phyloP scores from a whole-genome alignment of 2,329 filamentous ascomycete genomes.

The Talaromyces atroroseus region DNA sequence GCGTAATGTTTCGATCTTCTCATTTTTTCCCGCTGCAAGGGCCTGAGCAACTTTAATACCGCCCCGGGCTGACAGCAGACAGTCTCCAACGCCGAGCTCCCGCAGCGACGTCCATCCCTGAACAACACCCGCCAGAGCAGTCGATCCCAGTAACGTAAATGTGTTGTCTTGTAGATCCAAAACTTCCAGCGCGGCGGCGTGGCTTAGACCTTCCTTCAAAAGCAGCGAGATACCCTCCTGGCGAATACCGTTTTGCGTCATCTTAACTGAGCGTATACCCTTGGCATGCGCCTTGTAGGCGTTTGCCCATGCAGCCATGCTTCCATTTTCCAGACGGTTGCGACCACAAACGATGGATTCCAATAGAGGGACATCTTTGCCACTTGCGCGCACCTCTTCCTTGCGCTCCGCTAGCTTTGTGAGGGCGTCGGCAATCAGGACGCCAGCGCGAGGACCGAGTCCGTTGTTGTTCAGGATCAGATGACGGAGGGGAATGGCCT shows the following conservation, averaged over 20 bases:
- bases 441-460: constrained; percentile 84
- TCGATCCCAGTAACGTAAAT: constrained; percentile 76
- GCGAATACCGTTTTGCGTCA: constrained; percentile 97
- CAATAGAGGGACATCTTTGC: constrained; percentile 69
- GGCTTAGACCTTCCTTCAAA: constrained; percentile 69
- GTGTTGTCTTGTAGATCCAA: constrained; percentile 97
- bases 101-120: constrained; percentile 67
- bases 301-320: constrained; percentile 91
- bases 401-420: constrained; percentile 79
- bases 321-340: constrained; percentile 91
- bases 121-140: constrained; percentile 69
- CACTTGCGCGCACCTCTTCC: constrained; percentile 59
- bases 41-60: constrained; percentile 67
- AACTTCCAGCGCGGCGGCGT: constrained; percentile 63
- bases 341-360: constrained; percentile 97
- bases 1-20: constrained; percentile 71
- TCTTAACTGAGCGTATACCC: constrained; percentile 79
- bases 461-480: constrained; percentile 98
- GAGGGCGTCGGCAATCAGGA: constrained; percentile 81
- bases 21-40: constrained; percentile 69
- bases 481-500: constrained; percentile 85
- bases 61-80: constrained; percentile 72
- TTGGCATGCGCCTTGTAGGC: constrained; percentile 73
- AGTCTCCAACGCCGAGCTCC: constrained; percentile 87
- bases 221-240: constrained; percentile 85